Percentiles rank a stretch among this genome's conserved stretches.
Evolutionary conservation across 2,329 filamentous ascomycete genomes (phyloP).

Genomic region (Podosphaera fusca): DNA sequence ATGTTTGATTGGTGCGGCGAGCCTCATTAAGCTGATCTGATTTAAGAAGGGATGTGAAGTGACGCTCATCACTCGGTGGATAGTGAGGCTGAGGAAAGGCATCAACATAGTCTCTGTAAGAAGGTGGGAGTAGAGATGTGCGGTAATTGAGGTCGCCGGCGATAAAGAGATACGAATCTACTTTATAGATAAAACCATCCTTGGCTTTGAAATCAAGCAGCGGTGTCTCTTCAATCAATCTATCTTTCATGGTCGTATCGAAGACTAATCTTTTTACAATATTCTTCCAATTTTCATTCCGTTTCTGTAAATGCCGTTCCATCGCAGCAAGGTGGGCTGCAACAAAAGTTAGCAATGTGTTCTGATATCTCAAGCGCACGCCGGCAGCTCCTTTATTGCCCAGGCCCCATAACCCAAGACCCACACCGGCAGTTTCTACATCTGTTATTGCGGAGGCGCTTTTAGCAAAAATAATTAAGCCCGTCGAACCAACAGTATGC

Average conservation of each 20-base stretch:
- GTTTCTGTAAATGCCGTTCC: slow-evolving; percentile 50
- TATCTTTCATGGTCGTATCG: slow-evolving; percentile 18
- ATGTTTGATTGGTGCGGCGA: slow-evolving; percentile 38
- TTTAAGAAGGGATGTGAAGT: slow-evolving; percentile 44
- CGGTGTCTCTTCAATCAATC: slow-evolving; percentile 20
- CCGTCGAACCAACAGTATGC: slow-evolving; percentile 72
- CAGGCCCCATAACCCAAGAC: slow-evolving; percentile 70
- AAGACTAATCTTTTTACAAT: slow-evolving; percentile 70
- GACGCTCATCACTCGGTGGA: slow-evolving; percentile 25
- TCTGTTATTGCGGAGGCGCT: slow-evolving; percentile 34
- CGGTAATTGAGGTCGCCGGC: slow-evolving; percentile 92
- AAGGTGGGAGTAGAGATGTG: slow-evolving; percentile 44
- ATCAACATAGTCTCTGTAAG: slow-evolving; percentile 25
- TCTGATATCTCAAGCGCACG: slow-evolving; percentile 40
- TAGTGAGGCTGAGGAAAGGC: slow-evolving; percentile 39
- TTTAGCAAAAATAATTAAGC: slow-evolving; percentile 61
- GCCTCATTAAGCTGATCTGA: slow-evolving; percentile 65
- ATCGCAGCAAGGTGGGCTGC: slow-evolving; percentile 73
- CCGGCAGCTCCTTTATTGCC: slow-evolving; percentile 90
- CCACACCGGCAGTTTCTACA: slow-evolving; percentile 59
- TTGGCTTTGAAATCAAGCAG: slow-evolving; percentile 19
- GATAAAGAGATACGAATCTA: slow-evolving; percentile 58
- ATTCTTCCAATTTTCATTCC: slow-evolving; percentile 74
- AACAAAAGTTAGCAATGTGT: slow-evolving; percentile 58
- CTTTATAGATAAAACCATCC: slow-evolving; percentile 44